phyloP scores from a whole-genome alignment of 2,329 filamentous ascomycete genomes.

The Hymenoscyphus infarciens region DNA sequence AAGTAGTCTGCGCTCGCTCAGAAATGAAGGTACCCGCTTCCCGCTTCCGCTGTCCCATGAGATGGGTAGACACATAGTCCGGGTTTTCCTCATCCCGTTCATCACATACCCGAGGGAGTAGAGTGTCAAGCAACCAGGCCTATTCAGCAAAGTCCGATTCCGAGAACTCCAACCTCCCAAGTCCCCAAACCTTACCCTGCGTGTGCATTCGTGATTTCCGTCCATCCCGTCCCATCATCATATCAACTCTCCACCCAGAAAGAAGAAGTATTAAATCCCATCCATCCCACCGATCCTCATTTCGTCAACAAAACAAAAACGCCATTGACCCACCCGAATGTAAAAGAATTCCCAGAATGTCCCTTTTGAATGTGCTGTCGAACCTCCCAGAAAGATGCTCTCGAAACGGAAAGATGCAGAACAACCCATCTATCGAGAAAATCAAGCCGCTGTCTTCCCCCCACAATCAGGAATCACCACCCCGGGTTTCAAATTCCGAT shows the following conservation, averaged over 20 bases:
- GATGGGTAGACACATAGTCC: no score
- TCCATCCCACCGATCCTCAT: background rate
- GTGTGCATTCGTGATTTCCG: background rate
- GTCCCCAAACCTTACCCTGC: no score
- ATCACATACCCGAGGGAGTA: background rate
- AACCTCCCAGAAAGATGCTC: background rate
- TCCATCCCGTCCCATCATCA: background rate
- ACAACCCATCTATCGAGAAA: background rate
- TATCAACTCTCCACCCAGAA: background rate
- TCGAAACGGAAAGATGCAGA: background rate
- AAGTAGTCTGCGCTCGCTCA: background rate
- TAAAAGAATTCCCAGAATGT: background rate
- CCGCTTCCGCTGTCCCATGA: no score
- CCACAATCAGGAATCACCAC: conserved; percentile 84
- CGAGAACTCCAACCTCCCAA: background rate
- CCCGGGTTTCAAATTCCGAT: conserved; percentile 78
- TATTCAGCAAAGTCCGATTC: background rate
- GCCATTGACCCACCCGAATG: background rate
- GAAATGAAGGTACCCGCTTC: background rate
- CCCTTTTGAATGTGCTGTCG: background rate
- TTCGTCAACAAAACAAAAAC: background rate
- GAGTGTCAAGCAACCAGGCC: background rate
- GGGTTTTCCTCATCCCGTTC: background rate
- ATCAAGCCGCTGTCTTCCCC: conserved; percentile 49
- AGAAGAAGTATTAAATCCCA: background rate